Base-by-base conservation (phyloP, 2,329 filamentous ascomycete species). In the Fusarium nanum region DNA sequence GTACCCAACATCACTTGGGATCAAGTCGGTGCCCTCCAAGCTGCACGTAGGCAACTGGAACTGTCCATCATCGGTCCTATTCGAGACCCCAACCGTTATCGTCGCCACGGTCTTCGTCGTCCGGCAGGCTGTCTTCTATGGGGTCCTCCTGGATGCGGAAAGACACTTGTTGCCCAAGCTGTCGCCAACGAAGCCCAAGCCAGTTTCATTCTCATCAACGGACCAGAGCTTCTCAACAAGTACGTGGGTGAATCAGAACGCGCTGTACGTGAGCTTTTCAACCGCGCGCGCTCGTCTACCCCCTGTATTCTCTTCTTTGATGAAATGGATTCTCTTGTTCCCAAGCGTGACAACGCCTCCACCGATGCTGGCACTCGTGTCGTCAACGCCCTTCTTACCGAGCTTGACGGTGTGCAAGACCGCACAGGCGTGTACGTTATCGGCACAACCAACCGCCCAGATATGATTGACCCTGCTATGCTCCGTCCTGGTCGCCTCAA, bases 231-330 rank as follows among this genome's bases (percentile, higher is more conserved):
- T 12, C 87, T 99, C 47, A 98, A 98, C 84, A 99, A 98, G 81
- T 99, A 95, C 78, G 94, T 99, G 12, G 96, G 96, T 72, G 96
- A 99, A 81, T 97, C 93, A 9, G 96, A 99, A 81, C 91, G 95
- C 13, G 93, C 94, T 1, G 92, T 99, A 3, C 90, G 96, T 23
- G 93, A 97, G 78, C 92, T 98, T 1, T 99, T 99, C 80, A 89
- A 91, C 69, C 91, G 95, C 18, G 96, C 96, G 1, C 89, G 94
- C 54, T 92, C 92, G 1, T 95, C 92, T 10, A 88, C 94, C 1
- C 96, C 96, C 1, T 98, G 95, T 77, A 93, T 99, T 57, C 91
- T 99, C 62, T 98, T 99, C 87, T 98, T 99, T 77, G 96, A 99
- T 78, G 96, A 99, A 81, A 87, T 99, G 55, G 96, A 99, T 80